These are phyloP conservation scores for Gracilaria gracilis DNA, from an alignment of 23 red algal species.

Conservation along the genomic window DNA sequence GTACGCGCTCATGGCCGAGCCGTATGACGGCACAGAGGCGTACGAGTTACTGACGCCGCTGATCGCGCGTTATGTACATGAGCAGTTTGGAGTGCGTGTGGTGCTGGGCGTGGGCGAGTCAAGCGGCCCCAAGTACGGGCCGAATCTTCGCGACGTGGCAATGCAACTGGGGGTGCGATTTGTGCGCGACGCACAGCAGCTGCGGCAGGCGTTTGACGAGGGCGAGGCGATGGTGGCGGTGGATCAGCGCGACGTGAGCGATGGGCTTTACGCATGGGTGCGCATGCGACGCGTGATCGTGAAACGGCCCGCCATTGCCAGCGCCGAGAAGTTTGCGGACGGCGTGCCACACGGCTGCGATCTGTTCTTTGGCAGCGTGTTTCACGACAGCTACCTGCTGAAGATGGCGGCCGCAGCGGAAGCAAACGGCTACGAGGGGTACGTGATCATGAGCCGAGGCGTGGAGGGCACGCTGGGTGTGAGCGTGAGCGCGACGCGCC, in stretches of 20 bases:
- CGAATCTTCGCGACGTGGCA: constrained; percentile 49
- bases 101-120: constrained; percentile 64
- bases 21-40: constrained; percentile 67
- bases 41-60: constrained; percentile 66
- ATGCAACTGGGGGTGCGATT: constrained; percentile 32
- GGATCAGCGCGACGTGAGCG: constrained; percentile 43
- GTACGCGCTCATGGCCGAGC: constrained; percentile 67
- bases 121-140: constrained; percentile 75
- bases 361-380: constrained; percentile 64
- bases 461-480: constrained; percentile 49
- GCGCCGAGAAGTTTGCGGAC: constrained; percentile 72
- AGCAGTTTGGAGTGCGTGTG: constrained; percentile 25
- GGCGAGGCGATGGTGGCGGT: constrained; percentile 34
- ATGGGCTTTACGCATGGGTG: constrained; percentile 49
- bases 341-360: constrained; percentile 22
- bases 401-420: constrained; percentile 73
- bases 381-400: constrained; percentile 71
- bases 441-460: constrained; percentile 56
- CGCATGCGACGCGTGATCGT: constrained; percentile 66
- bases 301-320: constrained; percentile 76
- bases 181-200: background rate
- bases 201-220: constrained; percentile 17
- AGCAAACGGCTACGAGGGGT: constrained; percentile 29
- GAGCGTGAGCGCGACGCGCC: background rate
- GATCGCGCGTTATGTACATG: constrained; percentile 23